Evolutionary conservation across 192 early-diverging fungal species (phyloP), one percentile per base, ranked within the genome.

Genomic region (Coemansia sp.): DNA sequence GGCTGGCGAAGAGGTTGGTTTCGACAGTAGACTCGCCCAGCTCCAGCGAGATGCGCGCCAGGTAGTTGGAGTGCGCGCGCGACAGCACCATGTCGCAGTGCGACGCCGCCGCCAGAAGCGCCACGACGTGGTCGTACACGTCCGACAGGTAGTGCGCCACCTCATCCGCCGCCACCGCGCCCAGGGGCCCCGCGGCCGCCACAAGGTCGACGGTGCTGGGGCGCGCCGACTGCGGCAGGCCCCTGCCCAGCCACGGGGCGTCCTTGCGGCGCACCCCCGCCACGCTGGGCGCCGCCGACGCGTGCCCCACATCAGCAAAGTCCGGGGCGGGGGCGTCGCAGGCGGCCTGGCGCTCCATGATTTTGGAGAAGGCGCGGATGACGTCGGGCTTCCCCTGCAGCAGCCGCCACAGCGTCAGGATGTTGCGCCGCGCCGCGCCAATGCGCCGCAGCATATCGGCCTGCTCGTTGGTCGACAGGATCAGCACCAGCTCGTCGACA

Each of bases 401-500:
- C 62, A 94, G 70, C 21, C 92, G 63, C 67, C 92, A 87, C 37
- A 94, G 72, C 7, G 83, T 75, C 77, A 90, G 87, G 40, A 92
- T 88, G 59, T 86, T 88, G 62, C 91, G 89, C 6, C 90, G 85
- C 37, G 87, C 88, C 44, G 87, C 84, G 16, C 92, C 90, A 48
- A 93, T 93, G 4, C 90, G 81, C 33, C 88, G 74, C 63, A 94
- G 66, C 92, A 93, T 93, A 41, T 93, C 91, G 0, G 84, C 81
- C 42, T 91, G 89, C 72, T 98, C 96, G n/a, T 90, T 89, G 68
- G 96, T 93, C 44, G 93, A 91, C 45, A 96, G 74, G 39, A 98
- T 92, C 17, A 99, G 83, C 11, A 99, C 96, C 1, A 98, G 74
- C 69, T 99, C 96, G 70, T 99, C 96, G 63, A 97, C 95, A 0